Conservation (phyloP, 495 filamentous ascomycete species). For the Aspergillus biplanus region DNA sequence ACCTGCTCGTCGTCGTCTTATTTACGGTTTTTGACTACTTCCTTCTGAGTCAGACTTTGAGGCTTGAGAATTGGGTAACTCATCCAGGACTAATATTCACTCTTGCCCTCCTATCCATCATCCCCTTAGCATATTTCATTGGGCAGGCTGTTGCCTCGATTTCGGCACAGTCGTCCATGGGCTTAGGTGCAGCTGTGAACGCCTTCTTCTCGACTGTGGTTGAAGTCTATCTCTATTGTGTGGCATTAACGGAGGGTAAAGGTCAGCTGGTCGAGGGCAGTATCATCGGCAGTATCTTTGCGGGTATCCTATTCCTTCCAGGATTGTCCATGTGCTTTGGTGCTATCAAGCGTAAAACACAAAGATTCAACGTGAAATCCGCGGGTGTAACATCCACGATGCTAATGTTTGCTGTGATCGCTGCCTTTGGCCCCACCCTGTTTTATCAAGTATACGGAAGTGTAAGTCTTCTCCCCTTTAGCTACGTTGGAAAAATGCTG, state of each 20-base stretch:
- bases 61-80: conserved; percentile 72
- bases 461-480: conserved; percentile 50
- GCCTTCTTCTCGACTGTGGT: conserved; percentile 99
- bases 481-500: conserved; percentile 22
- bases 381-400: conserved; percentile 98
- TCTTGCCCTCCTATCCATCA: conserved; percentile 85
- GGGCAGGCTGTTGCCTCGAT: conserved; percentile 99
- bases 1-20: conserved; percentile 84
- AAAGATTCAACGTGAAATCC: conserved; percentile 96
- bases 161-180: conserved; percentile 99
- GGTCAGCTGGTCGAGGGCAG: conserved; percentile 92
- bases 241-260: conserved; percentile 92
- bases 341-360: conserved; percentile 95
- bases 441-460: conserved; percentile 99
- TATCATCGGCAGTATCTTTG: conserved; percentile 96
- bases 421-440: conserved; percentile 95
- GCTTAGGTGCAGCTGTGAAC: conserved; percentile 96
- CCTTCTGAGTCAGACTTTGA: conserved; percentile 68
- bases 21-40: conserved; percentile 94
- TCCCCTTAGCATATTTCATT: conserved; percentile 98
- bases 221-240: conserved; percentile 97
- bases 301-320: conserved; percentile 92
- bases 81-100: conserved; percentile 84
- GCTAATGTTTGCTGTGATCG: conserved; percentile 95
- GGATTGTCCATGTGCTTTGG: conserved; percentile 99